Evolutionary conservation across 2,329 filamentous ascomycete genomes (phyloP).

Genomic region (Cercospora berteroae): DNA sequence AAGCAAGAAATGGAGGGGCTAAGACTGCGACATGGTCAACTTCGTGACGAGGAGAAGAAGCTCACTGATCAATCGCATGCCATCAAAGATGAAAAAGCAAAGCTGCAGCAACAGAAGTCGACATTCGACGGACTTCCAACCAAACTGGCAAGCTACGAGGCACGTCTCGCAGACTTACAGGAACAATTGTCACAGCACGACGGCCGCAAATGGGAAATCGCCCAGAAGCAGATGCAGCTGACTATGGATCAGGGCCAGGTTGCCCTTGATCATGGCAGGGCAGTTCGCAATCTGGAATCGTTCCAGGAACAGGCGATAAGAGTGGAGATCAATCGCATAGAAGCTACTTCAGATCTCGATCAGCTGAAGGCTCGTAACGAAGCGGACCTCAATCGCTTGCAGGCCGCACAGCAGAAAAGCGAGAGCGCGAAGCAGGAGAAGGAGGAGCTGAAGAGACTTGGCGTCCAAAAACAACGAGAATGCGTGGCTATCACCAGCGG

Average conservation of each 20-base stretch:
- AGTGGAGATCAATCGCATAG: slow-evolving; percentile 67
- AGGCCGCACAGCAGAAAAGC: slow-evolving; percentile 59
- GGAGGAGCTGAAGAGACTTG: slow-evolving; percentile 39
- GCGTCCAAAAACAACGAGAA: slow-evolving; percentile 34
- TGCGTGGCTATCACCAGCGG: background rate
- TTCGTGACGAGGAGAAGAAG: slow-evolving; percentile 30
- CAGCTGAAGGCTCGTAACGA: slow-evolving; percentile 66
- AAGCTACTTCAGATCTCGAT: slow-evolving; percentile 77
- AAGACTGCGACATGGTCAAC: slow-evolving; percentile 26
- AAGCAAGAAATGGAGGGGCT: slow-evolving; percentile 37
- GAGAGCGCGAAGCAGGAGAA: slow-evolving; percentile 51
- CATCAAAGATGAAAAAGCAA: slow-evolving; percentile 22
- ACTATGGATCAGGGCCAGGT: slow-evolving; percentile 38
- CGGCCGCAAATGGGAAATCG: slow-evolving; percentile 51
- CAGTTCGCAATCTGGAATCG: slow-evolving; percentile 61
- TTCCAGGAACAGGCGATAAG: slow-evolving; percentile 66
- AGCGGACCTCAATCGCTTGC: slow-evolving; percentile 71
- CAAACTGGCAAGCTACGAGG: slow-evolving; percentile 62
- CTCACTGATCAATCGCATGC: slow-evolving; percentile 44
- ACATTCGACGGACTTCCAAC: slow-evolving; percentile 66
- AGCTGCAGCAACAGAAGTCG: slow-evolving; percentile 61
- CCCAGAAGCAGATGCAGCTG: slow-evolving; percentile 38
- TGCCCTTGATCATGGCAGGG: slow-evolving; percentile 57
- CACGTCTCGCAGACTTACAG: slow-evolving; percentile 45
- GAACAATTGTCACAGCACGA: slow-evolving; percentile 45